phyloP scores from a whole-genome alignment of 2,329 filamentous ascomycete genomes.

The Blastomyces parvus region DNA sequence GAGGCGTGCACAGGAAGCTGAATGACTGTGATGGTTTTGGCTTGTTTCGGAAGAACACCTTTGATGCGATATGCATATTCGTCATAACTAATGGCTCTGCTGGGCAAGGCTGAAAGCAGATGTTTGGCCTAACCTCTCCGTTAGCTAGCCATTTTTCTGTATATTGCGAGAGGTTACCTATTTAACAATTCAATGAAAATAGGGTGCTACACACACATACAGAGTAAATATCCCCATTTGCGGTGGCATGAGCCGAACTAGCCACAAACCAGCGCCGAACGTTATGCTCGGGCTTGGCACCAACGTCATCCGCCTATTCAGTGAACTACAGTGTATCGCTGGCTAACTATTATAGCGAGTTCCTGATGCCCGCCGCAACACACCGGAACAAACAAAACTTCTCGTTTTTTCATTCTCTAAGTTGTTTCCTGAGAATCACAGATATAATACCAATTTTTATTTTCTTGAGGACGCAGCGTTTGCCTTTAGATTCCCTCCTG shows the following conservation, averaged over 20 bases:
- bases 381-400: background rate
- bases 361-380: background rate
- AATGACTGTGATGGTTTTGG: background rate
- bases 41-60: background rate
- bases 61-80: background rate
- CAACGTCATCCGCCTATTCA: constrained; percentile 12
- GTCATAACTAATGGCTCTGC: background rate
- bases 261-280: no score
- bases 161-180: background rate
- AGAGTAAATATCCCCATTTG: background rate
- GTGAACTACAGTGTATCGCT: no score
- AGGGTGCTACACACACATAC: no score
- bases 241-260: no score
- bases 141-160: background rate
- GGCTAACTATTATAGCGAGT: no score
- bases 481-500: background rate
- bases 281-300: background rate
- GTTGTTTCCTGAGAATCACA: background rate
- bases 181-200: background rate
- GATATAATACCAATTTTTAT: background rate
- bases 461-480: background rate
- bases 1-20: background rate
- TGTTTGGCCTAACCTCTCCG: background rate
- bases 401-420: background rate
- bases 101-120: background rate